phyloP scores from a whole-genome alignment of 1,139 yeast genomes.

The Sugiyamaella pinicola region DNA sequence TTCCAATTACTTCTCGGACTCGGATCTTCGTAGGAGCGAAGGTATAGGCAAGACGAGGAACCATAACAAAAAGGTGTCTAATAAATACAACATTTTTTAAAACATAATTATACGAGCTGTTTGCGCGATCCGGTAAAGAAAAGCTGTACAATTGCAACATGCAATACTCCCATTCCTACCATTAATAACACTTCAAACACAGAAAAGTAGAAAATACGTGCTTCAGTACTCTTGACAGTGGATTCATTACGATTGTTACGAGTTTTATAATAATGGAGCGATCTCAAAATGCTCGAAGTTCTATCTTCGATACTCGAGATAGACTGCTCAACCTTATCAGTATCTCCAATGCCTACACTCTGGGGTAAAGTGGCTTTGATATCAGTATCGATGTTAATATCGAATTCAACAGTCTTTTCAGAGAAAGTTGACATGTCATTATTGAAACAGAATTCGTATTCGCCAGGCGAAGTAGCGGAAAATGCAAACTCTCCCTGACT shows the following conservation, averaged over 20 bases:
- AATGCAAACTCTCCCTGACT: slow-evolving; percentile 87
- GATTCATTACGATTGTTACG: slow-evolving; percentile 90
- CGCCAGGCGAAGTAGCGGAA: slow-evolving; percentile 70
- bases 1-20: no score
- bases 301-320: slow-evolving; percentile 67
- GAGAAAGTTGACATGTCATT: slow-evolving; percentile 86
- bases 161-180: slow-evolving; percentile 84
- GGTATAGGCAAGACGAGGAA: not conserved
- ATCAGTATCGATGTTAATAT: slow-evolving; percentile 56
- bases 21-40: no score
- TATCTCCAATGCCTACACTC: slow-evolving; percentile 58
- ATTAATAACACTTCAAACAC: slow-evolving; percentile 77
- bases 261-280: slow-evolving; percentile 83
- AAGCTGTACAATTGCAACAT: slow-evolving; percentile 79
- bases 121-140: slow-evolving; percentile 52
- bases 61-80: not conserved
- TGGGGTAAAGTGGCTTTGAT: slow-evolving; percentile 68
- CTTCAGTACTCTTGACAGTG: slow-evolving; percentile 85
- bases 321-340: slow-evolving; percentile 48
- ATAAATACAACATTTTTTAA: slow-evolving; percentile 8
- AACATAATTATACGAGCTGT: slow-evolving; percentile 7
- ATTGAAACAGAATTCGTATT: slow-evolving; percentile 88
- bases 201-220: slow-evolving; percentile 84
- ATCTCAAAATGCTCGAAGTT: slow-evolving; percentile 62
- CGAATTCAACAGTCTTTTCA: slow-evolving; percentile 88